Evolutionary conservation across 2,329 filamentous ascomycete species (phyloP).

Genomic region (Pseudogymnoascus sp.): DNA sequence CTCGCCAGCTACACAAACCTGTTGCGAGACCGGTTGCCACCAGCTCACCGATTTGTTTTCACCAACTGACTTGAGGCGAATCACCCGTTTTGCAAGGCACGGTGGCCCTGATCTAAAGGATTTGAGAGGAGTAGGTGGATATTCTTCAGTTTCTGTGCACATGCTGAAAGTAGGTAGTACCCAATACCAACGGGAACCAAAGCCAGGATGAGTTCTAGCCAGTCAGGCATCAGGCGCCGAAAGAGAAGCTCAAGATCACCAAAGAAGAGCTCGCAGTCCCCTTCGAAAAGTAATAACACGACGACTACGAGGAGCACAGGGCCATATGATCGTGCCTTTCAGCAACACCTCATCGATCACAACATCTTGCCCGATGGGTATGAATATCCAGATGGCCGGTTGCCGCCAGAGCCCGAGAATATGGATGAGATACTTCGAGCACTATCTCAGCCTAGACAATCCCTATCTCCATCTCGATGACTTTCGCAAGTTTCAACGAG

Average conservation of each 20-base stretch:
- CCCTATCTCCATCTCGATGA: no score
- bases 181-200: background rate
- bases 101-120: slow-evolving; percentile 31
- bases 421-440: slow-evolving; percentile 26
- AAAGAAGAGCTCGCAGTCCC: background rate
- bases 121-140: slow-evolving; percentile 27
- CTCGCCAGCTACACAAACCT: no score
- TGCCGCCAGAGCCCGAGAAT: slow-evolving; percentile 26
- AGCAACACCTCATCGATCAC: slow-evolving; percentile 32
- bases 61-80: no score
- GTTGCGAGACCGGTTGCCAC: no score
- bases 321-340: slow-evolving; percentile 30
- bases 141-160: background rate
- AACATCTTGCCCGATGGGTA: slow-evolving; percentile 26
- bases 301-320: slow-evolving; percentile 22
- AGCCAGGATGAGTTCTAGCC: background rate
- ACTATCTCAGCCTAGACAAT: slow-evolving; percentile 22
- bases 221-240: background rate
- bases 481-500: no score
- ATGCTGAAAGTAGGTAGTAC: background rate
- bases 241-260: background rate
- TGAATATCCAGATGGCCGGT: slow-evolving; percentile 20
- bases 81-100: slow-evolving; percentile 27
- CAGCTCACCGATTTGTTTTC: no score
- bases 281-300: slow-evolving; percentile 12